Percentiles rank a stretch among this genome's conserved stretches.
phyloP scores from a whole-genome alignment of 179 eudicot genomes.

The Amaranthus tricolor region DNA sequence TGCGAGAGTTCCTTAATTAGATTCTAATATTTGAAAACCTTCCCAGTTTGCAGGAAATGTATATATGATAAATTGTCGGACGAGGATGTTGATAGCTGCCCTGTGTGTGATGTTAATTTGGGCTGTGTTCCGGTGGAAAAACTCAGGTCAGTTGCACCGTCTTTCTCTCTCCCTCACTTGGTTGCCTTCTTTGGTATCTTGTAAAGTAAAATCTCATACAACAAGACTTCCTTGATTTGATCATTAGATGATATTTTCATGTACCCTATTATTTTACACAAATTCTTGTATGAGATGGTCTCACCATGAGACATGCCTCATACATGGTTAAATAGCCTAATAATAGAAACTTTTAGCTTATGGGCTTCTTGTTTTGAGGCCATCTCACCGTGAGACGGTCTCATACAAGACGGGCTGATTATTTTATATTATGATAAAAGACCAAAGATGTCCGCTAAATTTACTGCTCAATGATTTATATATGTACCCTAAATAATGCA shows the following conservation, averaged over 20 bases:
- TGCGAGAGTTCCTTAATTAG: slow-evolving; percentile 1
- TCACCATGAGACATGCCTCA: too few relatives aligned
- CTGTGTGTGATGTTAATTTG: slow-evolving; percentile 73
- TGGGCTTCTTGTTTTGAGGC: too few relatives aligned
- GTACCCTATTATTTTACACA: not conserved
- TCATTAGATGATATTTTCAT: not conserved
- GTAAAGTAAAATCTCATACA: slow-evolving; percentile 11
- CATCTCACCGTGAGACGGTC: too few relatives aligned
- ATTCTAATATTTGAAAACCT: not conserved
- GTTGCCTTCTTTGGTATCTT: slow-evolving; percentile 9
- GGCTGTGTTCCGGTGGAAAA: slow-evolving; percentile 86
- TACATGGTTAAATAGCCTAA: too few relatives aligned
- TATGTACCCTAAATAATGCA: too few relatives aligned
- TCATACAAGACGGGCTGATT: too few relatives aligned
- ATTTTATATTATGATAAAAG: too few relatives aligned
- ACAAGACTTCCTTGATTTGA: slow-evolving; percentile 1
- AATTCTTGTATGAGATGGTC: not conserved
- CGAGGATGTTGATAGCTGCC: slow-evolving; percentile 84
- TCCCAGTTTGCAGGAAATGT: slow-evolving; percentile 92
- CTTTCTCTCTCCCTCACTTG: not conserved
- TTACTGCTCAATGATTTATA: too few relatives aligned
- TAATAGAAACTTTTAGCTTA: too few relatives aligned
- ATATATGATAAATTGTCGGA: slow-evolving; percentile 74
- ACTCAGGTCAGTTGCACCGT: slow-evolving; percentile 52
- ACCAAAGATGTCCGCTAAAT: too few relatives aligned